Evolutionary conservation across 192 early-diverging fungal species (phyloP), one percentile per base, ranked within the genome.

Genomic region (Spizellomyces sp.): DNA sequence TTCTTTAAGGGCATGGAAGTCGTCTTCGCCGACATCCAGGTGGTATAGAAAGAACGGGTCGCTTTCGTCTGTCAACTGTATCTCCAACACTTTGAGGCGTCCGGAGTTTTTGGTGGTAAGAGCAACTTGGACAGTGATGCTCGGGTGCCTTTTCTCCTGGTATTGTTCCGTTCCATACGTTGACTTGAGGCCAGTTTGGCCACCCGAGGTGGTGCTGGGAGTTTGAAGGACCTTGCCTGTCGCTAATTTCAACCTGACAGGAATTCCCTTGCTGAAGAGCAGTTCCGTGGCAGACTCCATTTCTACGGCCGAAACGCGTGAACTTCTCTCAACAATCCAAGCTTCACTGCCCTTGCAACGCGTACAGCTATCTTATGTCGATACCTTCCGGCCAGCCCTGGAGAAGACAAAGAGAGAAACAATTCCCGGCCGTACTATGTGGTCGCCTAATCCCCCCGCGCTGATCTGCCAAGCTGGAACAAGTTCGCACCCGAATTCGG

Each of bases 21-120:
- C 86, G 58, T 85, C 80, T 22, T 87, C 83, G 10, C 62, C 75
- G 42, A 88, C 58, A 21, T 63, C 66, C 22, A 81, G 62, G 5
- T 66, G 48, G 66, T 81, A 85, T 48, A 87, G 71, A 64, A 88
- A 85, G 64, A 79, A 87, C 4, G 78, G 79, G 58, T 88, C 81
- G 6, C 43, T 15, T 46, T 84, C 78, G 44, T 82, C 74, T 4
- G 86, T 87, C 15, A 87, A 63, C 60, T 66, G 66, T 43, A 85
- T 44, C 36, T 84, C 77, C 4, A 84, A 65, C 17, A 74, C 73
- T 66, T 74, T 74, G 17, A 74, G 17, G 14, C 73, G 48, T 9
- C 73, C 73, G 12, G 55, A 21, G 27, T 74, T 69, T 19, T 62
- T 68, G 8, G 48, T 17, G 5, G 73, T 47, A 58, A 74, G 27